Evolutionary conservation across 169 alveolate genomes (phyloP), one percentile per base, ranked within the genome.

Genomic region (Condylostoma magnum): DNA sequence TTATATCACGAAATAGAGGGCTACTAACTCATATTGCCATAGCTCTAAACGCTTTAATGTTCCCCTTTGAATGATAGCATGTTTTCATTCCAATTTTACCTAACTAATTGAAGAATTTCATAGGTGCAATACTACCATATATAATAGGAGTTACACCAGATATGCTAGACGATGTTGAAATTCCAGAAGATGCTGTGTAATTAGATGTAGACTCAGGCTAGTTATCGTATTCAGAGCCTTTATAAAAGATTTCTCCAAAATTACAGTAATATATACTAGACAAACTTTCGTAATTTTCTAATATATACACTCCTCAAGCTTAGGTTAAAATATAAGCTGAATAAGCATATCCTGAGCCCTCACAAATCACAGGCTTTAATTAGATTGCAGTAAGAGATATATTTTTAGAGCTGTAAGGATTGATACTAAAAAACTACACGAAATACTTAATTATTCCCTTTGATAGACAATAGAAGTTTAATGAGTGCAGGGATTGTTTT

Each of bases 21-120:
- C 41, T 67, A 12, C 44, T 67, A 3, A 67, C 76, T 12, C 50
- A 67, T 30, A 53, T 36, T 15, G 60, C 76, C n/a, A 48, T 67
- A 18, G 87, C 80, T 41, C 55, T 80, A 20, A 58, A 52, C 33
- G 34, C 76, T 33, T 44, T 80, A n/a, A 69, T 80, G 52, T 80
- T 70, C 51, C 87, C 87, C 28, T 80, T 80, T 60, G 52, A 65
- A 44, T 80, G 87, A 83, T 38, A 74, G 28, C 79, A 80, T 51
- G 79, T 79, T 5, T 68, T 67, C 69, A 80, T 80, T 37, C 81
- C 87, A 0, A 48, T 74, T 10, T 52, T 80, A 25, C 87, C 87
- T 18, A 12, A 38, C n/a, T 47, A 74, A 47, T 55, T 65, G 38
- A 68, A 68, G 47, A 73, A 68, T 46, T 74, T 58, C 51, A 74